phyloP scores from a whole-genome alignment of 352 stramenopile species.

The Globisporangium sylvaticum region DNA sequence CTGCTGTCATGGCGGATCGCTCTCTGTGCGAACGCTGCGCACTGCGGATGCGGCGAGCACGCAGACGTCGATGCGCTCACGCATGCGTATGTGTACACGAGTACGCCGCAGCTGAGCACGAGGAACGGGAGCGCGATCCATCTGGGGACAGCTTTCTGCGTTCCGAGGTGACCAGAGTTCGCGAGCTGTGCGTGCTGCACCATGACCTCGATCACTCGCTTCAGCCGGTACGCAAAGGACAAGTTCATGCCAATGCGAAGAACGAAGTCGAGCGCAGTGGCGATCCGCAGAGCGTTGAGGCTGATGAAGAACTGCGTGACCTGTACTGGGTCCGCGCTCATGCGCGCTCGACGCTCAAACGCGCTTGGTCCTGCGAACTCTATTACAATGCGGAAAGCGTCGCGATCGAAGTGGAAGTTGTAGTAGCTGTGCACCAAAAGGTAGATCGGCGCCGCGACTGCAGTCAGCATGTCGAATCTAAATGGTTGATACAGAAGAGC shows the following conservation, averaged over 20 bases:
- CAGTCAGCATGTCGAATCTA: conserved; percentile 28
- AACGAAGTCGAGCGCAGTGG: conserved; percentile 19
- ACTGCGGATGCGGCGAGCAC: conserved; percentile 19
- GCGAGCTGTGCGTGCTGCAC: not conserved
- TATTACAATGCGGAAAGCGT: conserved; percentile 18
- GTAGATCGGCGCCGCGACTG: conserved; percentile 24
- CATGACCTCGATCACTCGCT: conserved; percentile 24
- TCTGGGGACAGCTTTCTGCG: conserved; percentile 11
- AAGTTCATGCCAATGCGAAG: conserved; percentile 31
- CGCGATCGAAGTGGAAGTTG: conserved; percentile 32
- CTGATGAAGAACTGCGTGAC: conserved; percentile 26
- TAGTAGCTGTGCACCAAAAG: conserved; percentile 22
- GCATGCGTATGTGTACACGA: conserved; percentile 12
- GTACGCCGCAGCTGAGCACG: conserved; percentile 4
- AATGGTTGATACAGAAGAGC: too few relatives aligned
- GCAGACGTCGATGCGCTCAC: conserved; percentile 5
- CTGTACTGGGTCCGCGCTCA: conserved; percentile 24
- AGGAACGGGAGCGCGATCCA: conserved; percentile 11
- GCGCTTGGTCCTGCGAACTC: conserved; percentile 13
- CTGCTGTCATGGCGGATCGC: not conserved
- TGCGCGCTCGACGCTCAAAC: conserved; percentile 26
- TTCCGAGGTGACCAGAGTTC: too few relatives aligned
- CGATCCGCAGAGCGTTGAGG: conserved; percentile 32
- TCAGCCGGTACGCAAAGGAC: conserved; percentile 31
- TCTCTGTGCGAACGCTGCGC: conserved; percentile 24